A percentile compares a stretch with the other conserved stretches of the same genome.
These are phyloP conservation scores for Wallacemonas sp. DNA, from an alignment of 208 protist genomes.

Conservation along the genomic window DNA sequence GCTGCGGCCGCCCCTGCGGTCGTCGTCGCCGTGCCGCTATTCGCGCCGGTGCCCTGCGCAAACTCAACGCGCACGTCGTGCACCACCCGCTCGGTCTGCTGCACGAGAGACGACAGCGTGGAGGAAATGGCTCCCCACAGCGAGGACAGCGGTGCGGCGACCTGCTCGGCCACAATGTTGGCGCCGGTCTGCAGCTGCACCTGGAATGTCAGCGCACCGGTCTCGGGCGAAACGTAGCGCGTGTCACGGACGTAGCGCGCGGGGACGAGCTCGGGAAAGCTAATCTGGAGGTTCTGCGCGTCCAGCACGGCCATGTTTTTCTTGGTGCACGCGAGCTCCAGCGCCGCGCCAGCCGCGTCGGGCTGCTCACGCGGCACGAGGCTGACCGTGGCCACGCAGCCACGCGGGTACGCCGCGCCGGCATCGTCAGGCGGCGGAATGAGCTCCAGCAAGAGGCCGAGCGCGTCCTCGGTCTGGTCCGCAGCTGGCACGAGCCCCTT, in stretches of 20 bases:
- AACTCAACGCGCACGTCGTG: conserved; percentile 55
- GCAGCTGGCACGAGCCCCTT: conserved; percentile 43
- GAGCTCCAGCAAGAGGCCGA: conserved; percentile 69
- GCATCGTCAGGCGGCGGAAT: conserved; percentile 54
- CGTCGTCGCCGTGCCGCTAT: neutral
- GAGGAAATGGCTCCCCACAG: conserved; percentile 60
- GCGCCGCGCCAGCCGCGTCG: neutral
- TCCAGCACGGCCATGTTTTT: conserved; percentile 36
- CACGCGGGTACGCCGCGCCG: conserved; percentile 39
- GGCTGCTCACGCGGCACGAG: conserved; percentile 29
- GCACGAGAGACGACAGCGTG: conserved; percentile 53
- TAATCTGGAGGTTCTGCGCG: conserved; percentile 34
- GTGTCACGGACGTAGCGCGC: conserved; percentile 29
- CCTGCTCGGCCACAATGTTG: conserved; percentile 61
- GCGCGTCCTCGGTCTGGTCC: conserved; percentile 33
- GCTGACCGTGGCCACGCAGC: conserved; percentile 49
- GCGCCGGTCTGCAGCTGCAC: conserved; percentile 64
- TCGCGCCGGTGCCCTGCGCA: neutral
- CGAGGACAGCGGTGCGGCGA: conserved; percentile 52
- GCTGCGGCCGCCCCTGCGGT: conserved; percentile 1
- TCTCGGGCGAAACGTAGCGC: conserved; percentile 38
- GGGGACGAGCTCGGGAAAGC: conserved; percentile 58
- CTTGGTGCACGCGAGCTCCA: conserved; percentile 13
- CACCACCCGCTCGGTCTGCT: conserved; percentile 39
- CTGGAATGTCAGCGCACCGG: conserved; percentile 36